Evolutionary conservation across 176 grass and related monocot species (phyloP), one percentile per base, ranked within the genome.

Genomic region (Thinopyrum elongatum): DNA sequence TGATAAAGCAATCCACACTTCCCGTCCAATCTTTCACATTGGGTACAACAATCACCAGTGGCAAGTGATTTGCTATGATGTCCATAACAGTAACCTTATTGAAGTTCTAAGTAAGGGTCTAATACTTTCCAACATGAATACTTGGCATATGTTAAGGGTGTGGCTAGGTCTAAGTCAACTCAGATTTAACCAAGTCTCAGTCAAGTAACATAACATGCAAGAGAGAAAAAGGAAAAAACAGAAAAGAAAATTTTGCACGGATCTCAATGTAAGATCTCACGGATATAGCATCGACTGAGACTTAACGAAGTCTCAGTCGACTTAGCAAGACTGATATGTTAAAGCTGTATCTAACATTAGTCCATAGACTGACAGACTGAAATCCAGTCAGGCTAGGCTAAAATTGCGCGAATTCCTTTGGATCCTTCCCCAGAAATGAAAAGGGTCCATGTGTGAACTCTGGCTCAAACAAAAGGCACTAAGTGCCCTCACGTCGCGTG

Each of bases 381-480:
- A 41, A 44, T 21, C 25, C 78, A 80, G 60, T 80, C 8, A 80
- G 28, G 34, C 14, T 17, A 8, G 19, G 13, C 6, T 42, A 73
- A 42, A 44, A 26, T 44, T 15, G n/a, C 0, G 12, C 12, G 12
- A 5, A 12, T 26, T 44, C 38, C 70, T 15, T 12, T 11, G 3
- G 26, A 46, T 27, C 70, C 13, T 46, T 74, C 6, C 39, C n/a
- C 70, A 28, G 39, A 16, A 74, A 74, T 15, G 81, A 70, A 60
- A 58, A 39, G 15, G 22, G 21, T 72, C 8, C 31, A 14, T 10
- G 14, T 28, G 70, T 74, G 29, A 63, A 47, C 36, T 83, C 25
- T 28, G 42, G 47, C 51, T 22, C 29, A 22, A 21, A 90, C 59
- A 85, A 65, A n/a, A n/a, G n/a, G n/a, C n/a, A n/a, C n/a, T n/a